phyloP scores from a whole-genome alignment of 345 rosid species.

The Pugionium dolabratum region DNA sequence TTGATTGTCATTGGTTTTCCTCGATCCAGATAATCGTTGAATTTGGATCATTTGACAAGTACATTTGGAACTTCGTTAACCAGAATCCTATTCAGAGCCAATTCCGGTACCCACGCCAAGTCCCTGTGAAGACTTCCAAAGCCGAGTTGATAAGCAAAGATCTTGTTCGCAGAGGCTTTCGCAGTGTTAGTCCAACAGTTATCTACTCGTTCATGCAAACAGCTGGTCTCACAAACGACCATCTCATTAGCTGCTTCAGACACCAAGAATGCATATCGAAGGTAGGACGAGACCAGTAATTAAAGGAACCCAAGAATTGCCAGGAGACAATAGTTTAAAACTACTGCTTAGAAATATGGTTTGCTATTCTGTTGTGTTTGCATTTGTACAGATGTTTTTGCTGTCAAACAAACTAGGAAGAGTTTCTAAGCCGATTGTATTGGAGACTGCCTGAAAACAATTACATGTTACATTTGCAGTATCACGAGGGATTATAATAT shows the following conservation, averaged over 20 bases:
- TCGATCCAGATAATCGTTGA: constrained; percentile 56
- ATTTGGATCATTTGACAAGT: constrained; percentile 76
- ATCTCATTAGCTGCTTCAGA: constrained; percentile 73
- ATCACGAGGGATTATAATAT: constrained; percentile 24
- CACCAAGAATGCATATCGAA: constrained; percentile 54
- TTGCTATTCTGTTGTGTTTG: constrained; percentile 14
- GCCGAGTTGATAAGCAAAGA: constrained; percentile 84
- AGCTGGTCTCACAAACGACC: constrained; percentile 78
- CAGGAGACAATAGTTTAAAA: constrained; percentile 27
- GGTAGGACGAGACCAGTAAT: constrained; percentile 14
- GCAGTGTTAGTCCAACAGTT: constrained; percentile 77
- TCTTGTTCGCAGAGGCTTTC: constrained; percentile 76
- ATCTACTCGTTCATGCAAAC: constrained; percentile 85
- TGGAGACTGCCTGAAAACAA: constrained; percentile 36
- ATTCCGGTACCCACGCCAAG: constrained; percentile 73
- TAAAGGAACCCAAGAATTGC: constrained; percentile 3
- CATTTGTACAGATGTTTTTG: constrained; percentile 33
- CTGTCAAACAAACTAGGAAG: constrained; percentile 25
- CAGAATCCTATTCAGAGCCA: constrained; percentile 62
- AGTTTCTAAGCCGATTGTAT: constrained; percentile 27
- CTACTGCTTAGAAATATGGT: constrained; percentile 11
- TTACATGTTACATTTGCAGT: constrained; percentile 34
- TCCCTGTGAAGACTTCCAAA: constrained; percentile 75
- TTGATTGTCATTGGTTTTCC: background rate
- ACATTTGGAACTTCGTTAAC: constrained; percentile 83